These are phyloP conservation scores for Microbotryum silenes-acaulis DNA, from an alignment of 1,284 basidiomycete species.

Conservation along the genomic window DNA sequence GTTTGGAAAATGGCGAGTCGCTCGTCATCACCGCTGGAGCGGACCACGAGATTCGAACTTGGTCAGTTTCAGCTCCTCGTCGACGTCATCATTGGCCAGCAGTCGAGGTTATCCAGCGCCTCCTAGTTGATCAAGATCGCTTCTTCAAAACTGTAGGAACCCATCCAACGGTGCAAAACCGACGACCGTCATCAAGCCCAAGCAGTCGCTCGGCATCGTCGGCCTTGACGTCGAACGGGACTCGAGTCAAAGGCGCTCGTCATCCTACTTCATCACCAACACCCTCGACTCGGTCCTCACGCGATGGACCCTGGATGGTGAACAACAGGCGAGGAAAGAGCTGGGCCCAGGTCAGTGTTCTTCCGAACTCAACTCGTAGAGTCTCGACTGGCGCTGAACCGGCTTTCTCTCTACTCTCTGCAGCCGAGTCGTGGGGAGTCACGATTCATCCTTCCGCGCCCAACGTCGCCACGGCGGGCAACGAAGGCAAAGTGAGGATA, in stretches of 20 bases:
- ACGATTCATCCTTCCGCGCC: constrained; percentile 23
- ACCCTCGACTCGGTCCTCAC: constrained; percentile 30
- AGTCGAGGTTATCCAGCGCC: too few relatives aligned
- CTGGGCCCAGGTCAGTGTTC: constrained; percentile 20
- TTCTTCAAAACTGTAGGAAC: constrained; percentile 6
- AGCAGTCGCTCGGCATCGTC: constrained; percentile 27
- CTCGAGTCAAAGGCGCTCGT: not conserved
- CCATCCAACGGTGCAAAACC: constrained; percentile 6
- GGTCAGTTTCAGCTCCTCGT: constrained; percentile 6
- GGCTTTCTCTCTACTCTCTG: not conserved
- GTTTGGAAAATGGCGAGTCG: constrained; percentile 4
- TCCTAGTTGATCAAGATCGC: not conserved
- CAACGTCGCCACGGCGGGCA: constrained; percentile 28
- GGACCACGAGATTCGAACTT: constrained; percentile 25
- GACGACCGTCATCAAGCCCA: constrained; percentile 14
- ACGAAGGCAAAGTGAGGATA: constrained; percentile 24
- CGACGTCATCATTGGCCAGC: not conserved
- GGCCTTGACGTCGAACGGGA: constrained; percentile 27
- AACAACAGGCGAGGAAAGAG: constrained; percentile 20
- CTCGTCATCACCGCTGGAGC: constrained; percentile 22
- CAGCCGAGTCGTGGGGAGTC: constrained; percentile 27
- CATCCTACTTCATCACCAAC: constrained; percentile 22
- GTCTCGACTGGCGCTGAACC: not conserved
- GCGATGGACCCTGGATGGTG: constrained; percentile 23
- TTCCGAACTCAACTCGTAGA: too few relatives aligned